A percentile compares a stretch with the other conserved stretches of the same genome.
phyloP scores from a whole-genome alignment of 192 early-diverging fungal genomes.

The Coemansia sp. region DNA sequence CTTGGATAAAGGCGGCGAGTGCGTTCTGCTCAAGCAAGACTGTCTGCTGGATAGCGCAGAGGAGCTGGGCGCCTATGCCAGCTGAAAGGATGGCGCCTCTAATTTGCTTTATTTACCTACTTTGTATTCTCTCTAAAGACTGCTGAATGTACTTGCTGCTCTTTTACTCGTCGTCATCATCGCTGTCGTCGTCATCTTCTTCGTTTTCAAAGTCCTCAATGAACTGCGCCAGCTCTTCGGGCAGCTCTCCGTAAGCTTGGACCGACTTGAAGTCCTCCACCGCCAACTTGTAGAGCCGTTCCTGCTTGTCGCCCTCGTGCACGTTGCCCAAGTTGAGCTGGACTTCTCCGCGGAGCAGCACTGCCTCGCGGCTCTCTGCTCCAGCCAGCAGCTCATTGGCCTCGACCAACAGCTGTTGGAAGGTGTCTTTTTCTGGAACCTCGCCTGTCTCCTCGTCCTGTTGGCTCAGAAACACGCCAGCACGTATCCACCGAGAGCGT shows the following conservation, averaged over 20 bases:
- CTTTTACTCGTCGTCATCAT: not conserved
- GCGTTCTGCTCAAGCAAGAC: constrained; percentile 76
- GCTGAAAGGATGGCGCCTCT: not conserved
- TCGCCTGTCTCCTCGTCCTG: constrained; percentile 7
- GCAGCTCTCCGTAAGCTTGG: constrained; percentile 25
- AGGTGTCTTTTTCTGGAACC: constrained; percentile 2
- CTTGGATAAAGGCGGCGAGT: constrained; percentile 85
- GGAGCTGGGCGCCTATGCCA: constrained; percentile 50
- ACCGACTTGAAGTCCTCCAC: constrained; percentile 27
- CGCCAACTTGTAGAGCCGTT: constrained; percentile 25
- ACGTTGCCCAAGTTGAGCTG: constrained; percentile 47
- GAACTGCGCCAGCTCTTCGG: constrained; percentile 45
- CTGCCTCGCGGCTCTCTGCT: constrained; percentile 4
- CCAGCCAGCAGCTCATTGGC: constrained; percentile 16
- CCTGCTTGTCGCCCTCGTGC: constrained; percentile 24
- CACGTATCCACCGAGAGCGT: constrained; percentile 26
- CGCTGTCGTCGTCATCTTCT: constrained; percentile 5
- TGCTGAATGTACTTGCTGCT: no score
- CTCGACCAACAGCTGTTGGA: constrained; percentile 13
- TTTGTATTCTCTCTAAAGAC: not conserved
- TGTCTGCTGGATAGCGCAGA: constrained; percentile 54
- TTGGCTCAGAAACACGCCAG: constrained; percentile 22
- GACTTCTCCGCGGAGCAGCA: constrained; percentile 43
- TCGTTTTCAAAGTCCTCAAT: constrained; percentile 38
- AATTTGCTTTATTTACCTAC: not conserved